Conservation (phyloP, 768 basidiomycete genomes). For the Daedaleopsis nitida region DNA sequence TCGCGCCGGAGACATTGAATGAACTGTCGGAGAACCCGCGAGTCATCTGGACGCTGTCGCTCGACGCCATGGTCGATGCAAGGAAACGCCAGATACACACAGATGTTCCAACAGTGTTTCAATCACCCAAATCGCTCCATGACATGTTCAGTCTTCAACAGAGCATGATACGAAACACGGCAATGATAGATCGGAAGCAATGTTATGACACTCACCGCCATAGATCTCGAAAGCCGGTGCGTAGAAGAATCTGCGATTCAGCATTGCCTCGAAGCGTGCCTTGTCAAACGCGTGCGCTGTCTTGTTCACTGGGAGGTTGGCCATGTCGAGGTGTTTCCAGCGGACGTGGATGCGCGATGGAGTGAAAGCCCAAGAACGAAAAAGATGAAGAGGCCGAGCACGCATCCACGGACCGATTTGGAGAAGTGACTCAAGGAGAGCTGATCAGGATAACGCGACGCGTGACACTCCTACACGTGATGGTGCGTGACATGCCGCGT, state of each 20-base stretch:
- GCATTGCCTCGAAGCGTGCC: conserved; percentile 75
- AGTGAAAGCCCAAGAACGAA: conserved; percentile 20
- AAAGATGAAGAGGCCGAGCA: conserved; percentile 11
- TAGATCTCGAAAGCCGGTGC: conserved; percentile 99
- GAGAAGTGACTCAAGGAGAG: conserved; percentile 8
- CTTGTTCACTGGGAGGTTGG: conserved; percentile 62
- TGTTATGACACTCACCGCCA: conserved; percentile 64
- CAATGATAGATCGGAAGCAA: not conserved
- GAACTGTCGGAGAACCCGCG: too few species aligned
- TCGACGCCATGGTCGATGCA: too few species aligned
- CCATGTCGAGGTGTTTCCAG: conserved; percentile 18
- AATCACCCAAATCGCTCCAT: not conserved
- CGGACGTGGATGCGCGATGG: conserved; percentile 7
- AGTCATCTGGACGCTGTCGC: too few species aligned
- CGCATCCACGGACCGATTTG: conserved; percentile 12
- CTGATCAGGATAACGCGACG: conserved; percentile 23
- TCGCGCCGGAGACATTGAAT: too few species aligned
- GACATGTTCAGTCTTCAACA: not conserved
- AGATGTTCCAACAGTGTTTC: too few species aligned
- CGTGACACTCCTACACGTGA: conserved; percentile 12
- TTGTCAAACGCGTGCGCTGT: conserved; percentile 88
- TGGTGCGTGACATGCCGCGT: conserved; percentile 2
- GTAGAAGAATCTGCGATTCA: conserved; percentile 94
- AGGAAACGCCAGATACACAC: too few species aligned
- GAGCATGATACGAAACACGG: too few species aligned